Percentiles rank a stretch among this genome's conserved stretches.
Conservation (phyloP, 768 basidiomycete species). For the Clavulina sp. region DNA sequence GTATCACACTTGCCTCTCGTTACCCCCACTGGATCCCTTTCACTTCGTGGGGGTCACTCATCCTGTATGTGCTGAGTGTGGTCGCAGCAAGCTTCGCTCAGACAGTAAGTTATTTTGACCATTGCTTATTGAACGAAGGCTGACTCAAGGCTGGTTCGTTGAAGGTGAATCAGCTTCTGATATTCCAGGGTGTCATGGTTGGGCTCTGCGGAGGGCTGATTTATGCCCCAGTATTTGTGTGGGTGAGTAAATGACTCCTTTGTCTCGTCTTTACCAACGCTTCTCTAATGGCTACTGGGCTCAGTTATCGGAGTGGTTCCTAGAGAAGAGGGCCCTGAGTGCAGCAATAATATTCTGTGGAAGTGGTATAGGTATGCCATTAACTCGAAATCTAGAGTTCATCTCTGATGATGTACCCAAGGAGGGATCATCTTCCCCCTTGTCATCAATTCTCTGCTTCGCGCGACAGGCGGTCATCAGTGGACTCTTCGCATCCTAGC, state of each 20-base stretch:
- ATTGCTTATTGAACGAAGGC: neutral
- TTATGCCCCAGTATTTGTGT: constrained; percentile 1
- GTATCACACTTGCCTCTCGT: neutral
- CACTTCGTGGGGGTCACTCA: neutral
- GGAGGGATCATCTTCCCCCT: constrained; percentile 1
- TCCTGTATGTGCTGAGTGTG: neutral
- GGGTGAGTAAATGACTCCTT: neutral
- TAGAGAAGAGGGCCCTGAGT: neutral
- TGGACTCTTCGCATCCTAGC: constrained; percentile 5
- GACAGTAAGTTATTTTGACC: neutral
- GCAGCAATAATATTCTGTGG: neutral
- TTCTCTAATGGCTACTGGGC: neutral
- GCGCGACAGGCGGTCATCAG: neutral
- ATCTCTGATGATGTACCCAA: too few species aligned
- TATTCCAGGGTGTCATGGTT: constrained; percentile 1
- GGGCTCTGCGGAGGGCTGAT: neutral
- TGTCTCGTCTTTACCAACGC: neutral
- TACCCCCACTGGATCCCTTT: neutral
- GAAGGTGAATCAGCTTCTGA: neutral
- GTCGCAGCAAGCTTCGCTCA: neutral
- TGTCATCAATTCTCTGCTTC: neutral
- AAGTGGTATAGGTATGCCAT: neutral
- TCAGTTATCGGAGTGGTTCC: neutral
- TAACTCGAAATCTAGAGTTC: neutral
- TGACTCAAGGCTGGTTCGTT: neutral